phyloP scores from a whole-genome alignment of 331 rosid species.

The Cydonia oblonga region DNA sequence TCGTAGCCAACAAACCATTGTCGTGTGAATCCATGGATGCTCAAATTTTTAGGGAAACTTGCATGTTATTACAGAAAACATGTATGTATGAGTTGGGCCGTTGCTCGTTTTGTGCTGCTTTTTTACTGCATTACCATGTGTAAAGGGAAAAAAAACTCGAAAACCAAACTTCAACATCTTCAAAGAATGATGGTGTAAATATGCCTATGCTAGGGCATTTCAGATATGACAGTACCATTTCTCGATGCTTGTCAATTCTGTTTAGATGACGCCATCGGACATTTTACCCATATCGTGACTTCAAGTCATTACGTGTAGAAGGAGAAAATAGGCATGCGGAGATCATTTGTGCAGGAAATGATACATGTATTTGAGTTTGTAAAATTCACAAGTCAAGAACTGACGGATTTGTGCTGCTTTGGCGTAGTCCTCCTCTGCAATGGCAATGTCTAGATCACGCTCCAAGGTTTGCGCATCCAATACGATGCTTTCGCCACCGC shows the following conservation, averaged over 20 bases:
- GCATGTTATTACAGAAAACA: background rate
- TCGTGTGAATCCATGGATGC: background rate
- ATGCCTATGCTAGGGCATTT: background rate
- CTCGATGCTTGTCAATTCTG: background rate
- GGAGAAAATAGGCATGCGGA: background rate
- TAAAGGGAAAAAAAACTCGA: background rate
- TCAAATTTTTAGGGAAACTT: background rate
- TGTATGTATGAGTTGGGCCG: background rate
- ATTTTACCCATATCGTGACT: background rate
- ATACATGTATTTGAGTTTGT: background rate
- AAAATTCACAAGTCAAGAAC: conserved; percentile 45
- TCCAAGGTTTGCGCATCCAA: conserved; percentile 48
- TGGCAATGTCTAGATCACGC: conserved; percentile 58
- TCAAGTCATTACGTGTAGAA: no score
- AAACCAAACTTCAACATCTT: background rate
- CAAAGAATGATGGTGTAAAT: background rate
- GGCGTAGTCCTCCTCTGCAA: conserved; percentile 66
- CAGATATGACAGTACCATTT: background rate
- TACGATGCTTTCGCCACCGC: conserved; percentile 34
- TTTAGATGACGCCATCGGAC: background rate
- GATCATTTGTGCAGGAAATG: no score
- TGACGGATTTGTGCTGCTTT: conserved; percentile 76
- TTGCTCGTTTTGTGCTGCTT: background rate
- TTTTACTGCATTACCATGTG: background rate
- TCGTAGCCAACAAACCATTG: background rate